phyloP scores from a whole-genome alignment of 2,329 filamentous ascomycete genomes.

The Fusarium tupiense region DNA sequence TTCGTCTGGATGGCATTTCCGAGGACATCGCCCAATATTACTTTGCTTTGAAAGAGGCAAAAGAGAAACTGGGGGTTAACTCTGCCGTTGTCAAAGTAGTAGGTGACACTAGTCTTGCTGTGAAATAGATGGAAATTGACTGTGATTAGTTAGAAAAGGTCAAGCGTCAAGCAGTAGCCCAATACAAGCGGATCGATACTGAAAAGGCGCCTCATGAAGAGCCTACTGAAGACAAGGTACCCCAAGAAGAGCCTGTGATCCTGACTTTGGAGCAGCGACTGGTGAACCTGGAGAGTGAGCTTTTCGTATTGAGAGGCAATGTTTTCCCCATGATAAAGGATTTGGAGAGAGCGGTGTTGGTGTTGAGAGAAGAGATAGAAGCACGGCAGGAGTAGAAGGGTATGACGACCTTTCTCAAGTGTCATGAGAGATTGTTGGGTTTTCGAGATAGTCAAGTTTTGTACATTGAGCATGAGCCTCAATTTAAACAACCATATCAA shows the following conservation, averaged over 20 bases:
- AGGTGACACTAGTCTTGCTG: neutral
- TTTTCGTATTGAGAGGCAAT: too few species aligned
- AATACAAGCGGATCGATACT: neutral
- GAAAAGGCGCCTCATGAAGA: rapidly evolving
- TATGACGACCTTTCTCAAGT: neutral
- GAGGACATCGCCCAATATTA: rapidly evolving
- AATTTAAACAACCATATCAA: rapidly evolving
- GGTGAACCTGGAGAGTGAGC: neutral
- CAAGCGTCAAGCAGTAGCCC: rapidly evolving
- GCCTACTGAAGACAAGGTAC: rapidly evolving
- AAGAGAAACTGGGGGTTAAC: too few species aligned
- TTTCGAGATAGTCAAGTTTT: rapidly evolving
- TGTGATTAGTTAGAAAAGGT: neutral
- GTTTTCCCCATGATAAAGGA: too few species aligned
- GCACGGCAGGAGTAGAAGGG: too few species aligned
- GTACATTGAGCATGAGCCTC: rapidly evolving
- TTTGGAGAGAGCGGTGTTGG: too few species aligned
- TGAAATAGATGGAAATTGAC: neutral
- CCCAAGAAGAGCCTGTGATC: neutral
- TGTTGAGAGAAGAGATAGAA: too few species aligned
- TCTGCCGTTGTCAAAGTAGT: rapidly evolving
- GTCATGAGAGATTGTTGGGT: neutral
- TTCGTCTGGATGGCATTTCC: neutral
- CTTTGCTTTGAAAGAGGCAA: too few species aligned
- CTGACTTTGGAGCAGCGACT: neutral